Base-by-base conservation (phyloP, 2,329 filamentous ascomycete genomes). In the Aureobasidium uvarum region DNA sequence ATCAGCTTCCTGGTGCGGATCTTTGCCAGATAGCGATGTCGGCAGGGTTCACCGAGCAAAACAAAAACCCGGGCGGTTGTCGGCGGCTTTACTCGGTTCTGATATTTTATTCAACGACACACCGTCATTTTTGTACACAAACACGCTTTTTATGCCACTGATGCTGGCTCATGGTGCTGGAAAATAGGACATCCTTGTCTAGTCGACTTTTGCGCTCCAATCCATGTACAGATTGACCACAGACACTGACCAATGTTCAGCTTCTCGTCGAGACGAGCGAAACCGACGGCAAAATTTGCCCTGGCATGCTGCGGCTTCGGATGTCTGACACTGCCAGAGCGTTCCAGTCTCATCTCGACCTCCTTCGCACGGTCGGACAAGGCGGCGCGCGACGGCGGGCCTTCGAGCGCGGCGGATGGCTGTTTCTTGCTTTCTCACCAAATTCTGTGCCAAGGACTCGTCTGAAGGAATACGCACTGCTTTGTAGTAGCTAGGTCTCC, bases 321-420 rank as follows among this genome's bases (percentile, higher is more conserved):
- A 10, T 18, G 23, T 50, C 58, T 51, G 58, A 51, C 45, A 62
- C 58, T 51, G 58, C 58, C 45, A 62, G 58, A 51, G 33, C 58
- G 58, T 62, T 62, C 58, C 58, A 62, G 58, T 41, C 58, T 62
- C 45, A 51, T 62, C 58, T 62, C 58, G 58, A 60, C 56, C 20
- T 43, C 38, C 54, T 28, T 58, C 39, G 54, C 54, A 58, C 54
- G 54, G 54, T 58, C 54, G 18, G 23, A 31, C 54, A n/a, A 43
- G 23, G 36, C 52, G 52, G 52, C 52, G 52, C 58, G 33, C 39
- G 54, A 11, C 55, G 55, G 38, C 31, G 20, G 7, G 31, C 31
- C 38, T 18, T 38, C 10, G n/a, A 39, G 36, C 33, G 52, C 52
- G 33, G 20, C 52, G 31, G 52, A 41, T 28, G 25, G 20, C 10